Percentiles rank a stretch among this genome's conserved stretches.
phyloP scores from a whole-genome alignment of 148 eudicot genomes.

The Pouteria glomerata region DNA sequence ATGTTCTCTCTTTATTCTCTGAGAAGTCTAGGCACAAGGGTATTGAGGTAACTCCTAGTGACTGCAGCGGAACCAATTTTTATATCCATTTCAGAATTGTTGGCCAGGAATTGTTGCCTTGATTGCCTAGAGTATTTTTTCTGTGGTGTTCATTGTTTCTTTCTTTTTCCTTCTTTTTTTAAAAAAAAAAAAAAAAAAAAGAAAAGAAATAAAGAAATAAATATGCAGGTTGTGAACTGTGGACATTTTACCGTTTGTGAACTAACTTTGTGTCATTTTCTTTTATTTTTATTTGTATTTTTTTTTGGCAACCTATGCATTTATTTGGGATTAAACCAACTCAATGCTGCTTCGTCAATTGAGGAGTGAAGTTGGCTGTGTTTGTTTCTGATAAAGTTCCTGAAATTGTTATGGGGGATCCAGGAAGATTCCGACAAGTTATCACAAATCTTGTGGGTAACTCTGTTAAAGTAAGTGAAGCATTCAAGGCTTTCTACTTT shows the following conservation, averaged over 20 bases:
- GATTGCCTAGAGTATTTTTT: background rate
- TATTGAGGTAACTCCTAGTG: slow-evolving; percentile 42
- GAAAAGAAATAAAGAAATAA: too few relatives aligned
- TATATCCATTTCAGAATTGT: background rate
- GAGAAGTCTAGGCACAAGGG: slow-evolving; percentile 64
- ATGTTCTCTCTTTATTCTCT: slow-evolving; percentile 65
- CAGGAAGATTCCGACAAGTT: slow-evolving; percentile 69
- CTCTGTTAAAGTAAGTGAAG: slow-evolving; percentile 60
- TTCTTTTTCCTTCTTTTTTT: background rate
- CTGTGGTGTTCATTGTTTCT: background rate
- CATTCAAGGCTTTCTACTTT: background rate
- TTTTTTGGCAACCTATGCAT: background rate
- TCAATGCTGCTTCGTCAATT: slow-evolving; percentile 12
- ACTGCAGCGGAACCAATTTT: background rate
- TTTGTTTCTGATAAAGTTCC: slow-evolving; percentile 67
- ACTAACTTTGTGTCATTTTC: background rate
- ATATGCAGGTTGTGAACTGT: background rate
- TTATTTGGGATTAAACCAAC: slow-evolving; percentile 2
- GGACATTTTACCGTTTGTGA: background rate
- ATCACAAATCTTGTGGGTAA: slow-evolving; percentile 69
- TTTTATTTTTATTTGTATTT: background rate
- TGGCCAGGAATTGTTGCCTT: background rate
- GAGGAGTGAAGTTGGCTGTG: slow-evolving; percentile 50
- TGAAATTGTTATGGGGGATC: slow-evolving; percentile 61
- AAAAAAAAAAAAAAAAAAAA: too few relatives aligned